phyloP scores from a whole-genome alignment of 148 eudicot genomes.

The Diospyros lotus region DNA sequence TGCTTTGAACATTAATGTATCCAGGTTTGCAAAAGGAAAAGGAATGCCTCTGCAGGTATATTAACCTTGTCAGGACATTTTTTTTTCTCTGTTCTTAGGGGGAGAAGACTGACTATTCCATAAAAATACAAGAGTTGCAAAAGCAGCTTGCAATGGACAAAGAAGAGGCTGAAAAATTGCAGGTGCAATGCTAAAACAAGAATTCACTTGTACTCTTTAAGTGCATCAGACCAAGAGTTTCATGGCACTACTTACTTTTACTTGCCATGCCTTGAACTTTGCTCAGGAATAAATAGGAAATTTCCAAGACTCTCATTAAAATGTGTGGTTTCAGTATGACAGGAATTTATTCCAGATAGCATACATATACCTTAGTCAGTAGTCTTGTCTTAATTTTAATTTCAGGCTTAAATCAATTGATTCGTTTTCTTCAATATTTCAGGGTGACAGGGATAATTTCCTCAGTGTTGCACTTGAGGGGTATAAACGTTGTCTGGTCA shows the following conservation, averaged over 20 bases:
- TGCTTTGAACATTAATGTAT: neutral
- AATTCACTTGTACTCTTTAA: neutral
- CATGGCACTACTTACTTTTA: neutral
- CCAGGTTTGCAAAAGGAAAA: neutral
- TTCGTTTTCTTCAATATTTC: slow-evolving; percentile 19
- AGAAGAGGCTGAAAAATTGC: slow-evolving; percentile 88
- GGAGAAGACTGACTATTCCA: slow-evolving; percentile 82
- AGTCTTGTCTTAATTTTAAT: neutral
- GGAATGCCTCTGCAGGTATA: neutral
- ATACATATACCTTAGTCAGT: too few relatives aligned
- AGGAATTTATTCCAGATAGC: neutral
- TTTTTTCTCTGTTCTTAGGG: slow-evolving; percentile 39
- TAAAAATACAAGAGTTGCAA: slow-evolving; percentile 90
- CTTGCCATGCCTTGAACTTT: neutral
- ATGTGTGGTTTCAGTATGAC: neutral
- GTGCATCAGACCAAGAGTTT: neutral
- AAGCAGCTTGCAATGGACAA: slow-evolving; percentile 89
- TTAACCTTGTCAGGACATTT: slow-evolving; percentile 11
- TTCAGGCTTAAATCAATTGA: slow-evolving; percentile 2
- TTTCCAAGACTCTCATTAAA: neutral
- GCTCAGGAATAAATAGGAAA: neutral
- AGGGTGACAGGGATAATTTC: slow-evolving; percentile 94
- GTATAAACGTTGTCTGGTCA: slow-evolving; percentile 75
- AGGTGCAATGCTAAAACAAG: slow-evolving; percentile 32
- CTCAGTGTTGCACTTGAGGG: slow-evolving; percentile 78